Evolutionary conservation across 176 grass and related monocot species (phyloP), one percentile per base, ranked within the genome.

Genomic region (Triticum turgidum): DNA sequence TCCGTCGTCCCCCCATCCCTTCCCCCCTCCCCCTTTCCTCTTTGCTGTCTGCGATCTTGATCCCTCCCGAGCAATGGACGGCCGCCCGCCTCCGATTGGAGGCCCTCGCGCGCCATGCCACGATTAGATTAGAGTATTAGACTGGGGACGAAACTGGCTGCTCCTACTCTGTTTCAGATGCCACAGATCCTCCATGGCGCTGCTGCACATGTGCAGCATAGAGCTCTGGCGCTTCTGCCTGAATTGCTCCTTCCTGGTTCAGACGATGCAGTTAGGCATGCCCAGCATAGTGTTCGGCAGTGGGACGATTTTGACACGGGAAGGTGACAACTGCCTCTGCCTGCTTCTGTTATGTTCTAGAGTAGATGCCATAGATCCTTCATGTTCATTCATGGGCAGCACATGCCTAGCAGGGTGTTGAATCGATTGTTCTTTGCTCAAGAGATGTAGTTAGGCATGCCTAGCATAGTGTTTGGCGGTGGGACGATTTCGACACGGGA

Each of bases 401-500:
- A 47, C 44, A 47, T 47, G 44, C 44, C 11, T 47, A 13, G 44
- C 44, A 47, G 11, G 1, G 44, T 47, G 11, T 17, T 65, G n/a
- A 34, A 69, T 75, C 25, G 12, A 11, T 61, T 49, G 7, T 37
- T 84, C 69, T 69, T 82, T 37, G 20, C 41, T 82, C 69, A 38
- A 5, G 4, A 10, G 20, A 15, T 52, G 7, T 61, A 30, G 73
- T 82, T 61, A 45, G 70, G 80, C 65, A 58, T 73, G 54, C 18
- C 41, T 33, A 10, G 66, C 62, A 30, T 39, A 39, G 64, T 37
- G 29, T 76, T 63, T 34, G 58, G 65, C 17, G 6, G 15, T 8
- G 11, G 32, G 80, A 3, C 44, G 68, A 84, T 84, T 80, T 80
- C 52, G 47, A 69, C 85, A 76, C 63, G 61, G 5, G 32, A 86